Evolutionary conservation across 148 eudicot species (phyloP).

Genomic region (Arctostaphylos glauca): DNA sequence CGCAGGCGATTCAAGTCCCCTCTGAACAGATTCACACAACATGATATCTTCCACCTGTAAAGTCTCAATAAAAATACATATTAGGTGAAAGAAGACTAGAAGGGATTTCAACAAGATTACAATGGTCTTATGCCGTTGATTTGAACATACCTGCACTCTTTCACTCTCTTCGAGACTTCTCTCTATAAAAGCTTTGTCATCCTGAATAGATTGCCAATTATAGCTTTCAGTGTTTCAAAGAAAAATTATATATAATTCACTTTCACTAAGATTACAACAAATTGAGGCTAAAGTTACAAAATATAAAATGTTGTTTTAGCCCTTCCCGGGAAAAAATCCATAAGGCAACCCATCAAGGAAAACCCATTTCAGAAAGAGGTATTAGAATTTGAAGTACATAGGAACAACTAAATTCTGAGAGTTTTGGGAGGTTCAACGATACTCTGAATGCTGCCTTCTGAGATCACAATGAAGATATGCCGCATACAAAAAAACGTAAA

Average conservation of each 20-base stretch:
- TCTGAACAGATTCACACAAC: constrained; percentile 80
- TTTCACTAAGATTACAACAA: not conserved
- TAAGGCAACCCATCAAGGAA: not conserved
- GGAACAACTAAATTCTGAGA: not conserved
- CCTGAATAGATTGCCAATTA: constrained; percentile 36
- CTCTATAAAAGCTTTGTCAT: constrained; percentile 52
- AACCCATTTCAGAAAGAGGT: not conserved
- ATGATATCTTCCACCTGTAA: constrained; percentile 70
- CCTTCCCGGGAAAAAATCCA: not conserved
- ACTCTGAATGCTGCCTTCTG: too few species aligned
- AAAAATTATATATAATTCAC: not conserved
- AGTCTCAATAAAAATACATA: not conserved
- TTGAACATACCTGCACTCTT: constrained; percentile 62
- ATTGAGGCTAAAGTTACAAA: not conserved
- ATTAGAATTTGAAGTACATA: not conserved
- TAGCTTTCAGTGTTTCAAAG: not conserved
- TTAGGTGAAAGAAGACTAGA: not conserved
- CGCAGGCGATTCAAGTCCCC: constrained; percentile 83
- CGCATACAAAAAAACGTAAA: too few species aligned
- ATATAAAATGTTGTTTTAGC: not conserved
- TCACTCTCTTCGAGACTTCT: constrained; percentile 71
- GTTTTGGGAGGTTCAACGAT: too few species aligned
- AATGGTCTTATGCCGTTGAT: not conserved
- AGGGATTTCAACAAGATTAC: not conserved
- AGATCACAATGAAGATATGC: too few species aligned